These are phyloP conservation scores for Pseudonitzschia delicatissima DNA, from an alignment of 108 stramenopile species.

Conservation along the genomic window DNA sequence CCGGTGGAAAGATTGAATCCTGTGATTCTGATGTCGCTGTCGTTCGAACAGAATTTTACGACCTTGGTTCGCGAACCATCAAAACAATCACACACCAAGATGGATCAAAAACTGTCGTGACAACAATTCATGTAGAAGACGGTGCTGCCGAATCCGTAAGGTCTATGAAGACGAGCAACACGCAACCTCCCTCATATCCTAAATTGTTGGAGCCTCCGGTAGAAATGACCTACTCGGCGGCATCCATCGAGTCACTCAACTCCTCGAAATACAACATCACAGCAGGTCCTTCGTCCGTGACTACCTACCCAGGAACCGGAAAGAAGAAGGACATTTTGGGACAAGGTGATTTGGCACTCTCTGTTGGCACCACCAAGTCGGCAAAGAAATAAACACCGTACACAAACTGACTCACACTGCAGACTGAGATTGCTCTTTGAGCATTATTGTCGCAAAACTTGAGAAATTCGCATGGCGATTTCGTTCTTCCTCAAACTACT, in stretches of 20 bases:
- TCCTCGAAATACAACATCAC: constrained; percentile 5
- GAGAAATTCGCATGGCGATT: too few species aligned
- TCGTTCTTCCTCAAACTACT: too few species aligned
- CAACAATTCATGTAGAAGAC: constrained; percentile 17
- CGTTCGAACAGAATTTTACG: constrained; percentile 31
- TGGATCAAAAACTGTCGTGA: constrained; percentile 28
- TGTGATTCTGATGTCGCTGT: constrained; percentile 21
- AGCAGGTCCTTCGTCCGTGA: not conserved
- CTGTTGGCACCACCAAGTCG: too few species aligned
- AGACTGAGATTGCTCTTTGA: not conserved
- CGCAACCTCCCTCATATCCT: too few species aligned
- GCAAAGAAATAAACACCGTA: too few species aligned
- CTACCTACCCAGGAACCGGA: too few species aligned
- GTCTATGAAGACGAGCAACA: too few species aligned
- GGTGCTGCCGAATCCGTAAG: too few species aligned
- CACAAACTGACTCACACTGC: too few species aligned
- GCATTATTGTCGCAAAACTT: too few species aligned
- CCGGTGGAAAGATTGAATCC: not conserved
- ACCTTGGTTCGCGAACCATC: constrained; percentile 23
- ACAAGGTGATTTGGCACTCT: too few species aligned
- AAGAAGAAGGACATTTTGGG: not conserved
- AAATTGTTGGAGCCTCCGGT: not conserved
- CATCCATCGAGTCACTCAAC: constrained; percentile 1
- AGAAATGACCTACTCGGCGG: not conserved
- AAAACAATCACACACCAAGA: constrained; percentile 19